Evolutionary conservation across 495 filamentous ascomycete species (phyloP).

Genomic region (Filosporella fistucella): DNA sequence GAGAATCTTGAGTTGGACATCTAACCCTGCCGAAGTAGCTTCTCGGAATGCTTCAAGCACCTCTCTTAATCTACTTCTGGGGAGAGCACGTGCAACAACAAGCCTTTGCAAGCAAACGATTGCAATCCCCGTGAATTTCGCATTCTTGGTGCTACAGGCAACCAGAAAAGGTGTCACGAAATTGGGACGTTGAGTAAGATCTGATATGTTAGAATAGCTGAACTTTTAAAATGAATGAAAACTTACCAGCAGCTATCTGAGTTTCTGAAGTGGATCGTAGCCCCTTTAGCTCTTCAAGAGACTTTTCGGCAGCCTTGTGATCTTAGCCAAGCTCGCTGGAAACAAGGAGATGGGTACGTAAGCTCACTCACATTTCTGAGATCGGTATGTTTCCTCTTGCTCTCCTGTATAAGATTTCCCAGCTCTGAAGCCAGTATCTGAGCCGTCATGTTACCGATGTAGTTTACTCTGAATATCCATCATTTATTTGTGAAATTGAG

Average conservation of each 20-base stretch:
- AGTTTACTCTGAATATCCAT: slow-evolving; percentile 26
- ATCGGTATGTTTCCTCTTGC: slow-evolving; percentile 87
- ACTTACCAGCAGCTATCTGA: slow-evolving; percentile 77
- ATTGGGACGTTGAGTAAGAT: slow-evolving; percentile 72
- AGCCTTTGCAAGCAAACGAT: slow-evolving; percentile 86
- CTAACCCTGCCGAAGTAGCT: slow-evolving; percentile 67
- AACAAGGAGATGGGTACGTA: neutral
- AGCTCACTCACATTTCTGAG: slow-evolving; percentile 66
- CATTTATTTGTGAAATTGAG: slow-evolving; percentile 1
- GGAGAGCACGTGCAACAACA: slow-evolving; percentile 72
- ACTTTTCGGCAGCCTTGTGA: slow-evolving; percentile 85
- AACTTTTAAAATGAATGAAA: neutral
- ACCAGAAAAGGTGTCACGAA: slow-evolving; percentile 92
- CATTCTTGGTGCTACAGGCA: slow-evolving; percentile 83
- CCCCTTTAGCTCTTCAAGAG: slow-evolving; percentile 81
- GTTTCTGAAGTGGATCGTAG: slow-evolving; percentile 73
- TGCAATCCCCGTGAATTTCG: slow-evolving; percentile 81
- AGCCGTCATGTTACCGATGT: slow-evolving; percentile 70
- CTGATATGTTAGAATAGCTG: slow-evolving; percentile 36
- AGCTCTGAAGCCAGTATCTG: slow-evolving; percentile 89
- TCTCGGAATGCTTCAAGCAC: slow-evolving; percentile 84
- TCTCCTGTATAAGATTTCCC: slow-evolving; percentile 88
- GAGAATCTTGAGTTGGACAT: slow-evolving; percentile 93
- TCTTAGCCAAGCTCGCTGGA: slow-evolving; percentile 10
- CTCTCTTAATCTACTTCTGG: slow-evolving; percentile 68